A percentile compares a stretch with the other conserved stretches of the same genome.
phyloP scores from a whole-genome alignment of 2,329 filamentous ascomycete genomes.

The Gliomastix tumulicola region DNA sequence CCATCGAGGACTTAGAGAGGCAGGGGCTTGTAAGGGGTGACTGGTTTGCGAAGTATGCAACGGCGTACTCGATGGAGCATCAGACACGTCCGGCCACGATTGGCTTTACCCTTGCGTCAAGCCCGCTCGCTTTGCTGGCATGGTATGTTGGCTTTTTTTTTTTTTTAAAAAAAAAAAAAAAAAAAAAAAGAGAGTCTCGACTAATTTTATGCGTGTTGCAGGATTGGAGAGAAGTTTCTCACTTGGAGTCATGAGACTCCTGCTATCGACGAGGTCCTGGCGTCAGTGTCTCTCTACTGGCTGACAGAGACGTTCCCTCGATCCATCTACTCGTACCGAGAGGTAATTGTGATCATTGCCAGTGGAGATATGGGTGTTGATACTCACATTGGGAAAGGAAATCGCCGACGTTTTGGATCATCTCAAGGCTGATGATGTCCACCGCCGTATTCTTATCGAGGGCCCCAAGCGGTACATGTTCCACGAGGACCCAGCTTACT shows the following conservation, averaged over 20 bases:
- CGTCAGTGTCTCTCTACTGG: neutral
- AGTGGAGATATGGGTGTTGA: neutral
- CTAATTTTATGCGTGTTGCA: too few species aligned
- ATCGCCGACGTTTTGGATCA: too few species aligned
- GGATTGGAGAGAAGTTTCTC: slow-evolving; percentile 50
- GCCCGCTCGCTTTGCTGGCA: slow-evolving; percentile 49
- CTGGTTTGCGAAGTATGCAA: slow-evolving; percentile 4
- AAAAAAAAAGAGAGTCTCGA: too few species aligned
- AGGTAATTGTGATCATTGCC: neutral
- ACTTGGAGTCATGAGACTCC: slow-evolving; percentile 41
- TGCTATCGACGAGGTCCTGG: slow-evolving; percentile 28
- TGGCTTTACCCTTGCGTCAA: slow-evolving; percentile 19
- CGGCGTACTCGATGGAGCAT: slow-evolving; percentile 6
- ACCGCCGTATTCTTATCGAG: too few species aligned
- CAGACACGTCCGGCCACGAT: slow-evolving; percentile 6
- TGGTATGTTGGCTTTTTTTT: slow-evolving; percentile 37
- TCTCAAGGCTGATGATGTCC: too few species aligned
- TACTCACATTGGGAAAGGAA: slow-evolving; percentile 2
- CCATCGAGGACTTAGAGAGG: too few species aligned
- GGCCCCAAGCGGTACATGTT: too few species aligned
- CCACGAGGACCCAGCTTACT: too few species aligned
- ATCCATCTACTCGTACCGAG: slow-evolving; percentile 42
- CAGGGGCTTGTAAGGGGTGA: too few species aligned
- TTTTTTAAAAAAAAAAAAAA: too few species aligned
- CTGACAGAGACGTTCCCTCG: slow-evolving; percentile 27